phyloP scores from a whole-genome alignment of 306 rosid species.

The Urtica urens region DNA sequence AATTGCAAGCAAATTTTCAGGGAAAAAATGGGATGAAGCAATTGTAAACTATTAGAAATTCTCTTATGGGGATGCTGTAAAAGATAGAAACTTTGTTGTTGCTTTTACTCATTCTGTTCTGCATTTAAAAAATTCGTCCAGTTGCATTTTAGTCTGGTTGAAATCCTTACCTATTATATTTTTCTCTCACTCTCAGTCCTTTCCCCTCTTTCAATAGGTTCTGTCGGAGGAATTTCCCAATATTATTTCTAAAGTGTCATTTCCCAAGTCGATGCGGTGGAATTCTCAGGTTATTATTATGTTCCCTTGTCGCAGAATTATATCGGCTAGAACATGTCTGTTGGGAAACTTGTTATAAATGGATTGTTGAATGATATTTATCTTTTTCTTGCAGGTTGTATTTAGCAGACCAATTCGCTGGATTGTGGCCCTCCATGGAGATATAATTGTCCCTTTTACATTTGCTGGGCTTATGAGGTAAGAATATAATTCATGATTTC shows the following conservation, averaged over 20 bases:
- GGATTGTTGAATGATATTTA: neutral
- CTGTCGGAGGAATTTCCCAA: slow-evolving; percentile 71
- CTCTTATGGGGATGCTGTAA: too few species aligned
- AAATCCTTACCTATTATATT: too few species aligned
- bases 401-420: slow-evolving; percentile 93
- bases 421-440: slow-evolving; percentile 88
- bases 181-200: neutral
- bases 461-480: slow-evolving; percentile 82
- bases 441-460: slow-evolving; percentile 62
- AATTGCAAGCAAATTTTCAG: too few species aligned
- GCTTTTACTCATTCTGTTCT: too few species aligned
- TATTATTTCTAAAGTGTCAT: slow-evolving; percentile 61
- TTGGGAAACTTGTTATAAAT: neutral
- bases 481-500: neutral
- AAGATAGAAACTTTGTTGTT: neutral
- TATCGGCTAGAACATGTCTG: too few species aligned
- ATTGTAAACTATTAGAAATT: too few species aligned
- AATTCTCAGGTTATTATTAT: slow-evolving; percentile 91
- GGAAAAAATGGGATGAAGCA: too few species aligned
- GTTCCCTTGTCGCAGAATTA: too few species aligned
- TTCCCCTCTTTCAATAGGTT: slow-evolving; percentile 34
- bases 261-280: slow-evolving; percentile 97
- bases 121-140: too few species aligned
- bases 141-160: neutral
- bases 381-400: slow-evolving; percentile 68